Evolutionary conservation across 345 rosid genomes (phyloP), one percentile per base, ranked within the genome.

Genomic region (Melaleuca alternifolia): DNA sequence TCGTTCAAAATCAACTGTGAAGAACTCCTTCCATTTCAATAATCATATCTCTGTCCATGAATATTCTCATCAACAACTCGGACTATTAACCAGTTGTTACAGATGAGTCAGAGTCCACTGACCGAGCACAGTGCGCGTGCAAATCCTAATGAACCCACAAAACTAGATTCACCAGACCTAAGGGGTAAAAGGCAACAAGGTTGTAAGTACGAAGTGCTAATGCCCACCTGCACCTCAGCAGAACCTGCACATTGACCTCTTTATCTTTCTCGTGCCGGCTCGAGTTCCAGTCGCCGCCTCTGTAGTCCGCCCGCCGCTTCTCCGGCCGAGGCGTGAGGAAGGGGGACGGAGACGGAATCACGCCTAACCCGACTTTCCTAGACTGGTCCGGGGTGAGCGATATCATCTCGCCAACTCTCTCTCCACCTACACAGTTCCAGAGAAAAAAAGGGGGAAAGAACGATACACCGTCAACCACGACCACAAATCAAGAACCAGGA

Each of bases 291-390:
- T 93, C 97, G 41, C 89, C 54, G 5, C 88, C 87, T 87, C 93
- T 90, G 5, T 92, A 90, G 54, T 97, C 98, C 1, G 82, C 87
- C 37, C 99, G 94, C 71, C 97, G 95, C 86, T 96, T 89, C 90
- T 97, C 98, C 3, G 93, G 97, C 1, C 99, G 94, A 24, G 98
- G 98, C 51, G 98, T 96, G 85, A 94, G 88, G 87, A 97, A 97
- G 41, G 98, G 99, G 28, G 91, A 62, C 10, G 99, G 99, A 87
- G 98, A 95, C 20, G 99, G 92, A 7, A 87, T 88, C 82, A 96
- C 86, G 46, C 98, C 99, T 37, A 93, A 15, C 65, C 94, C 96
- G 20, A 85, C 93, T 89, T 93, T 95, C 82, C 94, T 91, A 53
- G 84, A 89, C 15, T 91, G 93, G 81, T 97, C 97, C 1, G 98